Percentiles rank a stretch among this genome's conserved stretches.
Conservation (phyloP, 768 basidiomycete genomes). For the Candolleomyces efflorescens region DNA sequence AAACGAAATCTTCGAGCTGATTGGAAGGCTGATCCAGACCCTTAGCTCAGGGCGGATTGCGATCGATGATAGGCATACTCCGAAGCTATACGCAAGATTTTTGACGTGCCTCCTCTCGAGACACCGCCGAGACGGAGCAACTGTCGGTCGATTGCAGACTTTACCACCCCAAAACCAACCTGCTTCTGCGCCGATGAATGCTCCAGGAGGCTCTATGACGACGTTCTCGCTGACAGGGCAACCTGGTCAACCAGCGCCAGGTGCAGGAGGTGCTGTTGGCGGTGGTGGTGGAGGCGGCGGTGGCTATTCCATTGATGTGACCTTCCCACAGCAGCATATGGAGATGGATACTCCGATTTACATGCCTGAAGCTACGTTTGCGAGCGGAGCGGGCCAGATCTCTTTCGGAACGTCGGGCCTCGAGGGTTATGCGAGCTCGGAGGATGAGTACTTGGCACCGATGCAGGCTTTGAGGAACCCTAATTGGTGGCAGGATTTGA, state of each 20-base stretch:
- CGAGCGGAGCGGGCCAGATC: constrained; percentile 35
- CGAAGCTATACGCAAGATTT: constrained; percentile 77
- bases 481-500: constrained; percentile 73
- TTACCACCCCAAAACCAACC: constrained; percentile 38
- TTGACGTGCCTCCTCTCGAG: constrained; percentile 65
- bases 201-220: constrained; percentile 20
- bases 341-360: constrained; percentile 25
- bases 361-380: constrained; percentile 44
- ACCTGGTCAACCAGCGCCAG: background rate
- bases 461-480: constrained; percentile 72
- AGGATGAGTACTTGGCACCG: constrained; percentile 62
- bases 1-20: constrained; percentile 66
- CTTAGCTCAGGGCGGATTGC: constrained; percentile 69
- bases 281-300: constrained; percentile 6
- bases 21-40: constrained; percentile 67
- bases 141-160: constrained; percentile 50
- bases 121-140: constrained; percentile 66
- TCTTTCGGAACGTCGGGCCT: constrained; percentile 40
- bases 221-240: constrained; percentile 21
- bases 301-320: no score
- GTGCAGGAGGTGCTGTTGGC: background rate
- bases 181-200: constrained; percentile 9
- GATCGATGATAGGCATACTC: constrained; percentile 79
- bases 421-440: constrained; percentile 30
- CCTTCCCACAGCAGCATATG: background rate